Percentiles rank a stretch among this genome's conserved stretches.
These are phyloP conservation scores for Tarenaya hassleriana DNA, from an alignment of 345 rosid genomes.

Conservation along the genomic window DNA sequence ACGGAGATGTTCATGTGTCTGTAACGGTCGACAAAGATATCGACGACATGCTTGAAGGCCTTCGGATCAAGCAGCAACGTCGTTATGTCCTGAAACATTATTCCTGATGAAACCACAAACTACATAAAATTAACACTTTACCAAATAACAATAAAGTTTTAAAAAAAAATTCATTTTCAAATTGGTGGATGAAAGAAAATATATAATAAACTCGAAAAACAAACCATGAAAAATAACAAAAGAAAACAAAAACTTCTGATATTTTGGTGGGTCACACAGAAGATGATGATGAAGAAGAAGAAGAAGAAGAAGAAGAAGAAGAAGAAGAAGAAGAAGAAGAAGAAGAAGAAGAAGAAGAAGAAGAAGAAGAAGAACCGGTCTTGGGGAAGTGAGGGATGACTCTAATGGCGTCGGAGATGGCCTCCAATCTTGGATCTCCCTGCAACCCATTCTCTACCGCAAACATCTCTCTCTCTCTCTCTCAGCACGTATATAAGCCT, in stretches of 20 bases:
- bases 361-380: conserved; percentile 16
- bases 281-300: too few relatives aligned
- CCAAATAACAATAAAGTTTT: neutral
- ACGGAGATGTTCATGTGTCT: conserved; percentile 78
- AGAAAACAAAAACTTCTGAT: too few relatives aligned
- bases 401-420: conserved; percentile 33
- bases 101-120: conserved; percentile 39
- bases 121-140: neutral
- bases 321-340: neutral
- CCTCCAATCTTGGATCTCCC: conserved; percentile 30
- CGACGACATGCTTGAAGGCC: conserved; percentile 82
- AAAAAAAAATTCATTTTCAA: too few relatives aligned
- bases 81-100: conserved; percentile 96
- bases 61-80: conserved; percentile 80
- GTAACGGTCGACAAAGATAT: conserved; percentile 91
- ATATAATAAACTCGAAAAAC: too few relatives aligned
- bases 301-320: too few relatives aligned
- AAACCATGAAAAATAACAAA: too few relatives aligned
- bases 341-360: neutral
- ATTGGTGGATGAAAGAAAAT: too few relatives aligned
- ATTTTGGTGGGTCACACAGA: too few relatives aligned
- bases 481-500: neutral
- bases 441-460: conserved; percentile 32
- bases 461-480: conserved; percentile 20
- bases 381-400: conserved; percentile 37